Conservation (phyloP, 306 rosid species). For the Gastrolobium bilobum region DNA sequence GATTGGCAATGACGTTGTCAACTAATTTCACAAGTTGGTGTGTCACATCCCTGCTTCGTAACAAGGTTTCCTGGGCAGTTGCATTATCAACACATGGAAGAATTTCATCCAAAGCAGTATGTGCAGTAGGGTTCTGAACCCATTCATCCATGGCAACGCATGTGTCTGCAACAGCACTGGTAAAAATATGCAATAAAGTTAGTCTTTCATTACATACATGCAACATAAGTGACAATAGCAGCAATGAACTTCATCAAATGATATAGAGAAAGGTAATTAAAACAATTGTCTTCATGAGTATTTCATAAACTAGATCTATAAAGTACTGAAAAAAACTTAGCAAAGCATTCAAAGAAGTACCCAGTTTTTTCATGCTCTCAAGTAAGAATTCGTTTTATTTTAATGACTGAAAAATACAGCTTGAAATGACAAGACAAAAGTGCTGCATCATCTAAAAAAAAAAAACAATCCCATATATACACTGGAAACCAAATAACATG, state of each 20-base stretch:
- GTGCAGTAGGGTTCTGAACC: constrained; percentile 81
- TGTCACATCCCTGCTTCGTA: constrained; percentile 67
- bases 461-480: background rate
- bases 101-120: constrained; percentile 88
- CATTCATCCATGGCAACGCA: constrained; percentile 94
- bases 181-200: constrained; percentile 42
- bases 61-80: constrained; percentile 74
- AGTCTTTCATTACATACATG: constrained; percentile 10
- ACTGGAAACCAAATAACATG: background rate
- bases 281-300: background rate
- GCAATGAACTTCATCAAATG: constrained; percentile 24
- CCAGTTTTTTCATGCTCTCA: background rate
- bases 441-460: background rate
- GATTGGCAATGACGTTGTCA: constrained; percentile 51
- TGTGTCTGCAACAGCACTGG: constrained; percentile 82
- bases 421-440: constrained; percentile 1
- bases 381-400: background rate
- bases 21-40: constrained; percentile 56
- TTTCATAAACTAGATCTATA: constrained; percentile 23
- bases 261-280: background rate
- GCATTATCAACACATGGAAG: constrained; percentile 93
- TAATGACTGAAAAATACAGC: constrained; percentile 1
- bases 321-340: background rate
- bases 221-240: constrained; percentile 11
- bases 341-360: constrained; percentile 8